A percentile compares a stretch with the other conserved stretches of the same genome.
phyloP scores from a whole-genome alignment of 108 stramenopile species.

The Fistulifera pelliculosa region DNA sequence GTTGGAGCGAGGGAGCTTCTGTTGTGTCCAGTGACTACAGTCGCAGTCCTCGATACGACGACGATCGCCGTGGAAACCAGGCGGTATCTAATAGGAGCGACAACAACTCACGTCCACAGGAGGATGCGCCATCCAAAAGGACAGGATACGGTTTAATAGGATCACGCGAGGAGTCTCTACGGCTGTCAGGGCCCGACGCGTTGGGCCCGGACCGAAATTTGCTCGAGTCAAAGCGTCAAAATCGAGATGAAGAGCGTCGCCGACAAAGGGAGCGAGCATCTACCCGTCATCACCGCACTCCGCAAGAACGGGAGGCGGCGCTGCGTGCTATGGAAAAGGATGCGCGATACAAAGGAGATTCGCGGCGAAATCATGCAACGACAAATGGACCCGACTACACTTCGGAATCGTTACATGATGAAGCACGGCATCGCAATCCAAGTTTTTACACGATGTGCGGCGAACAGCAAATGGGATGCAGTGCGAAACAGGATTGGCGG shows the following conservation, averaged over 20 bases:
- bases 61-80: neutral
- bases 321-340: slow-evolving; percentile 1
- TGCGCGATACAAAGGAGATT: neutral
- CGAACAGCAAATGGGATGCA: slow-evolving; percentile 1
- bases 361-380: neutral
- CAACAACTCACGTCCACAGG: neutral
- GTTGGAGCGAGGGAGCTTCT: too few relatives aligned
- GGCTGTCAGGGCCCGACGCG: too few relatives aligned
- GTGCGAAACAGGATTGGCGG: neutral
- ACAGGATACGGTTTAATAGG: slow-evolving; percentile 53
- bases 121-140: slow-evolving; percentile 8
- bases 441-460: neutral
- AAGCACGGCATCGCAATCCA: neutral
- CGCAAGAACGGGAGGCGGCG: neutral
- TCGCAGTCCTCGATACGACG: slow-evolving; percentile 1
- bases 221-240: slow-evolving; percentile 39
- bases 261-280: neutral
- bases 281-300: neutral
- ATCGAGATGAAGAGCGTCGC: slow-evolving; percentile 30
- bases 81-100: neutral
- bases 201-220: slow-evolving; percentile 54
- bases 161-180: slow-evolving; percentile 6
- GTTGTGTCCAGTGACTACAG: neutral
- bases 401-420: neutral
- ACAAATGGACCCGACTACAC: neutral